These are phyloP conservation scores for Colletotrichum ledebouriae DNA, from an alignment of 2,329 filamentous ascomycete genomes.

Conservation along the genomic window DNA sequence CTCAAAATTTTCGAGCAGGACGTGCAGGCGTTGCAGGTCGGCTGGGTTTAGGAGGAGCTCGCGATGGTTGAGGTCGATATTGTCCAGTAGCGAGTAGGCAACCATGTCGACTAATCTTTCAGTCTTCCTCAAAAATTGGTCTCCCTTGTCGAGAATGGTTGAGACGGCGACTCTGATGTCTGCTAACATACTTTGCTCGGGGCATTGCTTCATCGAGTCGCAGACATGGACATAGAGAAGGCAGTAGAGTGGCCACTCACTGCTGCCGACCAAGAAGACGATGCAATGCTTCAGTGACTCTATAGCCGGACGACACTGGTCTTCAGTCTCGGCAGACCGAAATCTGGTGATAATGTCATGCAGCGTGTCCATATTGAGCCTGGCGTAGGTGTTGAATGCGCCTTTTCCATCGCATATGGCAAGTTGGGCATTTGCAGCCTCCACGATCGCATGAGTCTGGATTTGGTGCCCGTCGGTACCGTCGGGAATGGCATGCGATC, in stretches of 20 bases:
- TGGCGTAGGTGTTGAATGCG: neutral
- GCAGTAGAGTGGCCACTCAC: neutral
- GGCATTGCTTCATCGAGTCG: neutral
- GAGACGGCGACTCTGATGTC: neutral
- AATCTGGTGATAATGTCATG: neutral
- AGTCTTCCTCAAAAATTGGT: neutral
- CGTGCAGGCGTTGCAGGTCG: neutral
- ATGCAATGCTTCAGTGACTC: neutral
- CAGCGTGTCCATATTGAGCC: neutral
- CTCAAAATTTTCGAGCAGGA: neutral
- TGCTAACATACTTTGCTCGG: neutral
- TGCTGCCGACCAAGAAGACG: too few relatives aligned
- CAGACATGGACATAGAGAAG: constrained; percentile 2
- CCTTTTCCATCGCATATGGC: neutral
- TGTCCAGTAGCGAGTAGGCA: neutral
- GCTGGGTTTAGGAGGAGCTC: neutral
- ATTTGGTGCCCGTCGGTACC: neutral
- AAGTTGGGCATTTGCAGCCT: neutral
- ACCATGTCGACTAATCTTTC: constrained; percentile 10
- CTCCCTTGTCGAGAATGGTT: neutral
- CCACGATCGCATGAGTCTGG: neutral
- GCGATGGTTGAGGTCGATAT: neutral
- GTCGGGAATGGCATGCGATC: neutral
- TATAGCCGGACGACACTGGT: neutral
- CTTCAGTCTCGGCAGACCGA: constrained; percentile 20